Evolutionary conservation across 2,329 filamentous ascomycete genomes (phyloP).

Genomic region (Penicillium janthinellum): DNA sequence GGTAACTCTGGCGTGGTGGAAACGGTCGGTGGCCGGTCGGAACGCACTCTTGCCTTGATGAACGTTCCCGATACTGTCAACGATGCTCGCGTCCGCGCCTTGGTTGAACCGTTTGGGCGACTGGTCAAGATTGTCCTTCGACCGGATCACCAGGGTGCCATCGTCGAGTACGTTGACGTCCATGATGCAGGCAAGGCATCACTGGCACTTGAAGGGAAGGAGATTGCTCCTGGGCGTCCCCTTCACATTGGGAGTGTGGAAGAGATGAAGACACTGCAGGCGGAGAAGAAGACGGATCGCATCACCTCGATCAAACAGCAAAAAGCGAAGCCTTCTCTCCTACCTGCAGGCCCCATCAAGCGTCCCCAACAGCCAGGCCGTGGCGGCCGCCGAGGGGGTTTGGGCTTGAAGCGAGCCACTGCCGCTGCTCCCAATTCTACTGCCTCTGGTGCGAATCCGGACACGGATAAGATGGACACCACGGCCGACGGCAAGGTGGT

Average conservation of each 20-base stretch:
- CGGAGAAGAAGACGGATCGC: constrained; percentile 44
- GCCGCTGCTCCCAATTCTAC: constrained; percentile 8
- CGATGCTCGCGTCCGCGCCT: constrained; percentile 73
- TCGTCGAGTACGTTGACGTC: constrained; percentile 76
- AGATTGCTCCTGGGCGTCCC: constrained; percentile 47
- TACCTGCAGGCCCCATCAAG: constrained; percentile 42
- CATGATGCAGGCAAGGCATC: constrained; percentile 66
- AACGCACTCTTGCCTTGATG: constrained; percentile 78
- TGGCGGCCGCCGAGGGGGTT: constrained; percentile 50
- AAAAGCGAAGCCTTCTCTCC: constrained; percentile 40
- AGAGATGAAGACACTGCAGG: constrained; percentile 51
- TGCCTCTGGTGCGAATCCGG: constrained; percentile 10
- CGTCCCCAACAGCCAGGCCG: constrained; percentile 50
- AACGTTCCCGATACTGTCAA: constrained; percentile 92
- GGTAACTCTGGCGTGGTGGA: constrained; percentile 39
- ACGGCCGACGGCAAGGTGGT: constrained; percentile 33
- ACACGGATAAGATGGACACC: constrained; percentile 28
- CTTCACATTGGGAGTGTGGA: constrained; percentile 54
- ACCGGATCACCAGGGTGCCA: constrained; percentile 80
- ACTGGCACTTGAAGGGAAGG: constrained; percentile 49
- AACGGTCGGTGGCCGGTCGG: constrained; percentile 50
- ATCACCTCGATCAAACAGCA: constrained; percentile 38
- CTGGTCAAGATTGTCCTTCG: constrained; percentile 77
- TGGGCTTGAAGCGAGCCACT: constrained; percentile 52
- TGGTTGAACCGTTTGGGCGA: constrained; percentile 70